These are phyloP conservation scores for Diplodia corticola DNA, from an alignment of 2,329 filamentous ascomycete species.

Conservation along the genomic window DNA sequence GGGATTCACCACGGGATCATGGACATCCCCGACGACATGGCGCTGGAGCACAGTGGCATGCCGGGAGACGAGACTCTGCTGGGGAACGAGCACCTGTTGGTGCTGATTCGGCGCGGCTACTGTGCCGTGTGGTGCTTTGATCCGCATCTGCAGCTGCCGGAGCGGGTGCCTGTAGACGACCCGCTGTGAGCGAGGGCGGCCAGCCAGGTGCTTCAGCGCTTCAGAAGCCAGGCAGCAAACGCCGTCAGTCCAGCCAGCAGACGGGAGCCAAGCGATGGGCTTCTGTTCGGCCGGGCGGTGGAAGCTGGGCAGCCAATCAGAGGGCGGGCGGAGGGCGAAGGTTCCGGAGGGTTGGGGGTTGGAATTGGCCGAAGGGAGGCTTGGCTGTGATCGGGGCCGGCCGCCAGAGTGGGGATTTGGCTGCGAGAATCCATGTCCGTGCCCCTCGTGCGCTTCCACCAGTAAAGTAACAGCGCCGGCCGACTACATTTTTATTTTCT, in stretches of 20 bases:
- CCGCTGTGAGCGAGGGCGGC: not conserved
- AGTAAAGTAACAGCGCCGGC: slow-evolving; percentile 14
- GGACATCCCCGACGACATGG: slow-evolving; percentile 8
- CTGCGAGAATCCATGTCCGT: slow-evolving; percentile 20
- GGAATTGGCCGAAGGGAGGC: not conserved
- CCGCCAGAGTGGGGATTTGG: not conserved
- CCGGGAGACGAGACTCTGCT: slow-evolving; percentile 4
- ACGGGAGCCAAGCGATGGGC: not conserved
- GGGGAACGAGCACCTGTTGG: slow-evolving; percentile 22
- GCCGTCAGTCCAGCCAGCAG: not conserved
- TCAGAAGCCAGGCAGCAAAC: no score
- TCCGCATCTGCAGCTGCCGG: slow-evolving; percentile 20
- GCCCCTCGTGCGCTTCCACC: slow-evolving; percentile 15
- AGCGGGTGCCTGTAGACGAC: not conserved
- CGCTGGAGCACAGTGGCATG: slow-evolving; percentile 8
- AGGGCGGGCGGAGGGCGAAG: not conserved
- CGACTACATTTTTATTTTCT: slow-evolving; percentile 15
- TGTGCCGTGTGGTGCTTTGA: slow-evolving; percentile 24
- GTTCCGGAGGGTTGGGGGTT: not conserved
- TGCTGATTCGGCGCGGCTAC: not conserved
- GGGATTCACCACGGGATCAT: slow-evolving; percentile 9
- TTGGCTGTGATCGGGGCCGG: slow-evolving; percentile 12
- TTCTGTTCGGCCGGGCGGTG: not conserved
- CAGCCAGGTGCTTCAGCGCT: not conserved
- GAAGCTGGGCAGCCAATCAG: not conserved